These are phyloP conservation scores for Phlebiopsis flavidoalba DNA, from an alignment of 768 basidiomycete species.

Conservation along the genomic window DNA sequence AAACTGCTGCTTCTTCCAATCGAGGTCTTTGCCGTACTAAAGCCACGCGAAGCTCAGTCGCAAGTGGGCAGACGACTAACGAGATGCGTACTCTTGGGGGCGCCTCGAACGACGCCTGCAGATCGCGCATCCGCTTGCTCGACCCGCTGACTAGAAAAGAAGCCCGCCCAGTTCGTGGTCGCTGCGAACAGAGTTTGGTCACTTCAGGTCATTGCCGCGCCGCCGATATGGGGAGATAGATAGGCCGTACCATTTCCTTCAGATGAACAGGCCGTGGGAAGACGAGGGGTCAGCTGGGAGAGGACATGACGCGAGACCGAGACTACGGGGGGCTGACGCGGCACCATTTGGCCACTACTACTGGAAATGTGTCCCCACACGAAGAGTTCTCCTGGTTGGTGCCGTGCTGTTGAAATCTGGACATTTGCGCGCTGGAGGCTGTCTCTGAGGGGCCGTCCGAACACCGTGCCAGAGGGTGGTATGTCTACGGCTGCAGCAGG, in stretches of 20 bases:
- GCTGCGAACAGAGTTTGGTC: slow-evolving; percentile 36
- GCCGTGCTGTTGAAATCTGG: slow-evolving; percentile 85
- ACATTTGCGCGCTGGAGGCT: slow-evolving; percentile 85
- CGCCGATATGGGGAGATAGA: background rate
- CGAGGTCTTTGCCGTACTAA: slow-evolving; percentile 89
- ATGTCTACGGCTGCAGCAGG: slow-evolving; percentile 23
- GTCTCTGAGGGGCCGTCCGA: slow-evolving; percentile 80
- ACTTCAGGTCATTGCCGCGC: background rate
- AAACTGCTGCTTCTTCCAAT: slow-evolving; percentile 83
- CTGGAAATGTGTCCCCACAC: slow-evolving; percentile 95
- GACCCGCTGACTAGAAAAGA: slow-evolving; percentile 97
- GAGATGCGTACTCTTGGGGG: slow-evolving; percentile 69
- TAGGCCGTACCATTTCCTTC: slow-evolving; percentile 79
- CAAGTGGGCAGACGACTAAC: background rate
- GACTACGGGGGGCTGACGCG: slow-evolving; percentile 24
- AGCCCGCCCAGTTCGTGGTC: slow-evolving; percentile 88
- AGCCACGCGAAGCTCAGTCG: slow-evolving; percentile 1
- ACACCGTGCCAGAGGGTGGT: slow-evolving; percentile 49
- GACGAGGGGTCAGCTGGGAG: slow-evolving; percentile 9
- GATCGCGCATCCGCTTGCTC: slow-evolving; percentile 90
- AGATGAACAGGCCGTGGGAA: slow-evolving; percentile 76
- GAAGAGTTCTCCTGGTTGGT: slow-evolving; percentile 75
- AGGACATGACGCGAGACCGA: background rate
- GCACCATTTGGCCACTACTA: slow-evolving; percentile 96
- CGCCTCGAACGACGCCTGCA: slow-evolving; percentile 86